Conservation (phyloP, 2,329 filamentous ascomycete genomes). For the Aureobasidium namibiae region DNA sequence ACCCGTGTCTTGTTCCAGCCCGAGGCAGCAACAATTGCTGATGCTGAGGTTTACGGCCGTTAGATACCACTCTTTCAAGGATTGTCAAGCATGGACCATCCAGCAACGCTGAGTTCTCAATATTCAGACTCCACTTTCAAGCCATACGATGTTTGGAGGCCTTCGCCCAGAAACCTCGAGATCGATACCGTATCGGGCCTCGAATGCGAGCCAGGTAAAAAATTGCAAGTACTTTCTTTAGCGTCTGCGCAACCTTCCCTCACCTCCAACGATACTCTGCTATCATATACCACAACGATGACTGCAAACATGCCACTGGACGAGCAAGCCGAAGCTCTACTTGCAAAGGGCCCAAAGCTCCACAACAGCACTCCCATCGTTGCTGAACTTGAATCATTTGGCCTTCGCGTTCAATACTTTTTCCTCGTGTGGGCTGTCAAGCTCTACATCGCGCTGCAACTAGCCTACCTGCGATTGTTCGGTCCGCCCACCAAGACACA, state of each 20-base stretch:
- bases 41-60: background rate
- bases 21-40: background rate
- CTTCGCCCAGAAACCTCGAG: background rate
- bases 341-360: background rate
- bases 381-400: background rate
- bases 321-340: background rate
- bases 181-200: background rate
- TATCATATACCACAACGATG: background rate
- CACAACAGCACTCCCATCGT: background rate
- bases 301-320: too few species aligned
- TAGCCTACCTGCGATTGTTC: background rate
- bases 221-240: background rate
- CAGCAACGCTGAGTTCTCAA: background rate
- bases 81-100: background rate
- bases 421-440: background rate
- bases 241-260: background rate
- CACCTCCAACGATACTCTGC: background rate
- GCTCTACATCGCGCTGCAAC: background rate
- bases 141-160: background rate
- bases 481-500: background rate
- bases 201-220: background rate
- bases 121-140: background rate
- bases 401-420: background rate
- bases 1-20: background rate
- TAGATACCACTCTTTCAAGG: background rate